Percentiles rank a stretch among this genome's conserved stretches.
Evolutionary conservation across 208 protist species (phyloP).

Genomic region (Trypanosoma rangeli): DNA sequence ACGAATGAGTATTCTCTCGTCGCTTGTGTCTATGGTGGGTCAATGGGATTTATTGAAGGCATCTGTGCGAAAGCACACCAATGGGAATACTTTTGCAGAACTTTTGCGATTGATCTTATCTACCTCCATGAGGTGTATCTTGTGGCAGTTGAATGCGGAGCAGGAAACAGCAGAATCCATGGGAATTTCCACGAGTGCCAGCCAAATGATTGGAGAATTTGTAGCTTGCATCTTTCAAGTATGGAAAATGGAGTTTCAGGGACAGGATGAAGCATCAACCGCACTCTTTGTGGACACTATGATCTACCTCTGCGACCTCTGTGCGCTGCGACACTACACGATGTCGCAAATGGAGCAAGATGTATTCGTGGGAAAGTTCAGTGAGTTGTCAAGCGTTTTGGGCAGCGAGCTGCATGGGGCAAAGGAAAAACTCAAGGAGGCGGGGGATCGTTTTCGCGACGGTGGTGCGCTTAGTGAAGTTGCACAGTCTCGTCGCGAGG

Average conservation of each 20-base stretch:
- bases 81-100: conserved; percentile 17
- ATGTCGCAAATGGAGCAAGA: conserved; percentile 68
- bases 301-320: conserved; percentile 64
- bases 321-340: conserved; percentile 45
- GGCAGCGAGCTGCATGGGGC: conserved; percentile 28
- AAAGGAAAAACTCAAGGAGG: conserved; percentile 48
- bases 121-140: conserved; percentile 44
- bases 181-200: background rate
- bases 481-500: conserved; percentile 34
- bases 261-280: conserved; percentile 12
- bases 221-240: conserved; percentile 23
- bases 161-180: conserved; percentile 2
- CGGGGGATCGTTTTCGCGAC: conserved; percentile 28
- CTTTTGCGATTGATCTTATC: conserved; percentile 41
- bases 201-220: conserved; percentile 31
- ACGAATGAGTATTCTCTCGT: conserved; percentile 58
- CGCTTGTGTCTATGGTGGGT: conserved; percentile 41
- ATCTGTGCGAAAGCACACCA: conserved; percentile 18
- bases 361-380: conserved; percentile 44
- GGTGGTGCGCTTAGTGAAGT: conserved; percentile 26
- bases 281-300: conserved; percentile 35
- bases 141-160: conserved; percentile 49
- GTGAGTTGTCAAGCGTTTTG: conserved; percentile 39
- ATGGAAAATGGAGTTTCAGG: conserved; percentile 16
- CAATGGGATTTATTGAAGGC: conserved; percentile 51